A percentile compares a stretch with the other conserved stretches of the same genome.
Conservation (phyloP, 2,329 filamentous ascomycete genomes). For the Pseudopithomyces maydicus region DNA sequence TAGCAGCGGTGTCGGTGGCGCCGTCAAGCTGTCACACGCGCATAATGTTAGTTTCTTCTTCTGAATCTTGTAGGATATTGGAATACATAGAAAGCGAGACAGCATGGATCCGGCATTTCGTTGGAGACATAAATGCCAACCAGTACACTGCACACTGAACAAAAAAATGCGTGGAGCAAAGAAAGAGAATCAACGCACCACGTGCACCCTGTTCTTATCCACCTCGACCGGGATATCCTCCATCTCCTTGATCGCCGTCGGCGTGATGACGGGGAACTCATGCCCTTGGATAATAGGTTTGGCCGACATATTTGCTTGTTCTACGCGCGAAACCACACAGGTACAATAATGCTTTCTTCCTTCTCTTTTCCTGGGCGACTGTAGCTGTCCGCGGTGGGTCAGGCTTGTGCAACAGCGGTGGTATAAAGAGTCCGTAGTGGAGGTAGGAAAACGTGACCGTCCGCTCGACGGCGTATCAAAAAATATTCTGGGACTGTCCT, state of each 20-base stretch:
- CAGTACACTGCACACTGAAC: no score
- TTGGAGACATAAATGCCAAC: no score
- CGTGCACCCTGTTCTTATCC: slow-evolving; percentile 52
- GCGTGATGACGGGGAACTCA: slow-evolving; percentile 26
- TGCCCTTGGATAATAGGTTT: slow-evolving; percentile 18
- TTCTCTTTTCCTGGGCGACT: neutral
- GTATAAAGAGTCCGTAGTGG: no score
- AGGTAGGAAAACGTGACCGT: no score
- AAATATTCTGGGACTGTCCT: no score
- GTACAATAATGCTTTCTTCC: slow-evolving; percentile 6
- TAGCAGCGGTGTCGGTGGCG: slow-evolving; percentile 82
- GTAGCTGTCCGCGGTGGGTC: neutral
- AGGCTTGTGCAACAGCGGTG: no score
- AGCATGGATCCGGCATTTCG: no score
- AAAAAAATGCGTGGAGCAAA: neutral
- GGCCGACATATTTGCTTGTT: slow-evolving; percentile 23
- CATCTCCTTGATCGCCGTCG: slow-evolving; percentile 27
- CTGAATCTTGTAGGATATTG: neutral
- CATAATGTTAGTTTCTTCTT: neutral
- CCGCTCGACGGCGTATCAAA: no score
- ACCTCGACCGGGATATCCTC: slow-evolving; percentile 32
- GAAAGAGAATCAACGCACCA: slow-evolving; percentile 41
- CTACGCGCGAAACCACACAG: neutral
- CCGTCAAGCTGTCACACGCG: slow-evolving; percentile 71
- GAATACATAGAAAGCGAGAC: neutral